Conservation (phyloP, 805 yeast species). For the Candida sphagnicola region DNA sequence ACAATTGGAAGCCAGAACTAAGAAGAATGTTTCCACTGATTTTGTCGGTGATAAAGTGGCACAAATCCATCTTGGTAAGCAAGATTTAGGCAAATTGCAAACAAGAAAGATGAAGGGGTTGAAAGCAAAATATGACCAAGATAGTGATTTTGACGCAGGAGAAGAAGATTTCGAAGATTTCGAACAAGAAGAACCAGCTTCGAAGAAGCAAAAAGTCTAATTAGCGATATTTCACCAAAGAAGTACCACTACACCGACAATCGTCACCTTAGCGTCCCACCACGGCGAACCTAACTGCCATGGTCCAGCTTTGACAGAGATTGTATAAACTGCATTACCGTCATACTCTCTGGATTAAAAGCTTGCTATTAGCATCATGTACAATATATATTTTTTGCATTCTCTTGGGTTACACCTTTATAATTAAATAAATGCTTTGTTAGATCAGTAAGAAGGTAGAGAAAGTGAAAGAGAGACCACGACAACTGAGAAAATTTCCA, state of each 20-base stretch:
- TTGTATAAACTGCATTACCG: neutral
- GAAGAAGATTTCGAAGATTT: conserved; percentile 26
- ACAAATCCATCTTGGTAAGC: conserved; percentile 92
- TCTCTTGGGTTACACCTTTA: neutral
- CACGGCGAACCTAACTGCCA: no score
- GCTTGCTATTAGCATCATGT: neutral
- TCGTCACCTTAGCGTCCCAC: no score
- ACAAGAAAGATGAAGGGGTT: conserved; percentile 99
- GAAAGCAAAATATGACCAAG: conserved; percentile 81
- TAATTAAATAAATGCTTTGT: neutral
- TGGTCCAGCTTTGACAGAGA: no score
- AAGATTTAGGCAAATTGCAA: conserved; percentile 84
- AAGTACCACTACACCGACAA: no score
- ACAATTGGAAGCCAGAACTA: conserved; percentile 74
- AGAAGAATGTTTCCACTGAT: conserved; percentile 88
- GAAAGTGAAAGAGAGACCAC: no score
- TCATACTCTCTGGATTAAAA: neutral
- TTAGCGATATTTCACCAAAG: no score
- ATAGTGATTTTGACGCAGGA: conserved; percentile 52
- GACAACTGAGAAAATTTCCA: no score
- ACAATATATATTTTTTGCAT: neutral
- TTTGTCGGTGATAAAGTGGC: conserved; percentile 95
- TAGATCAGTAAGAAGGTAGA: no score
- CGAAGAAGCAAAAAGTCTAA: conserved; percentile 30
- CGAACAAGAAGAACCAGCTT: conserved; percentile 18